Evolutionary conservation across 768 basidiomycete species (phyloP), one percentile per base, ranked within the genome.

Genomic region (Hericium rajendrae): DNA sequence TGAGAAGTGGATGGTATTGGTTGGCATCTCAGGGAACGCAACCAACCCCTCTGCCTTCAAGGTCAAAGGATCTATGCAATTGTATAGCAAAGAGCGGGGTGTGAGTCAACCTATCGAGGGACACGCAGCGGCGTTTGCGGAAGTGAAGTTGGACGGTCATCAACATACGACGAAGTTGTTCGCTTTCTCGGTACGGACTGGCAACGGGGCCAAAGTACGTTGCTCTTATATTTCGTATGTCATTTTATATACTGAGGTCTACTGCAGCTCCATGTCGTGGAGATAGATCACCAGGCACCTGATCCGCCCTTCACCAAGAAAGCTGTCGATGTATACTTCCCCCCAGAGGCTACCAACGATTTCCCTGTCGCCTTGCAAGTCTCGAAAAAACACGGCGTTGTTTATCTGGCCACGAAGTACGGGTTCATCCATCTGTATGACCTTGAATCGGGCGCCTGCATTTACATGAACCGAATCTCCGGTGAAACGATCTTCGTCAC

Each of bases 311-410:
- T 97, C 76, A 80, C 81, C 38, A 99, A 99, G 81, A 98, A 97
- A 74, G 91, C 91, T 11, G 94, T 98, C 59, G 97, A 99, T 64
- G 95, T 99, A 38, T 99, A 94, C 78, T 99, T 98, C 82, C 97
- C 97, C 54, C 86, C 94, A 1, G 97, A 99, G 70, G 97, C 97
- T 6, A 88, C 86, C 53, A 97, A 94, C 69, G 97, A 99, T 68
- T 99, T 99, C 78, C 97, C 97, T 16, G 97, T 99, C 28, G 92
- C 97, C 28, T 98, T 99, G 93, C 97, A 99, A 69, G 92, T 98
- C 38, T 98, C 97, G 41, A 85, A 88, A 72, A 91, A 91, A 70
- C 94, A 97, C 71, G 95, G 97, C 38, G 92, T 99, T 71, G 76
- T 97, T 67, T 99, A 94, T 74, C 81, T 99, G 57, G 91, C 97